phyloP scores from a whole-genome alignment of 352 stramenopile species.

The Phytophthora constricta region DNA sequence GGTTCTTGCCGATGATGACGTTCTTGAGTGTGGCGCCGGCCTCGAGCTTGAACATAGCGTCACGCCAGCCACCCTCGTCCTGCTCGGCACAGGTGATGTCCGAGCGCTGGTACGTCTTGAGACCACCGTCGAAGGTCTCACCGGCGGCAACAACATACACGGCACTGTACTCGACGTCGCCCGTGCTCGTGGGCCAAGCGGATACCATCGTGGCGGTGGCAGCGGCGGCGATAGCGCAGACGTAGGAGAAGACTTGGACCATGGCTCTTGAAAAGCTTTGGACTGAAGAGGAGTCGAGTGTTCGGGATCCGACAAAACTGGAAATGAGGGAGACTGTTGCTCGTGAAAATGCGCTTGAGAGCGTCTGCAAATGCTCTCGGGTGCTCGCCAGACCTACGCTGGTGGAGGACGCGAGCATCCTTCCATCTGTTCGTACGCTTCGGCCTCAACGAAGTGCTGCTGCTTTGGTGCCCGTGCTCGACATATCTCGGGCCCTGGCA shows the following conservation, averaged over 20 bases:
- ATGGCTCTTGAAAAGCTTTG: slow-evolving; percentile 12
- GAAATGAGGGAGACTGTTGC: slow-evolving; percentile 21
- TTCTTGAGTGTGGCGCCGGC: no score
- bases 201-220: slow-evolving; percentile 11
- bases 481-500: slow-evolving; percentile 15
- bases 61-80: no score
- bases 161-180: slow-evolving; percentile 34
- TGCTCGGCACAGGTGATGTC: no score
- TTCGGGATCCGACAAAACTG: slow-evolving; percentile 18
- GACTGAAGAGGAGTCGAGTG: slow-evolving; percentile 3
- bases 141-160: slow-evolving; percentile 41
- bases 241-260: slow-evolving; percentile 30
- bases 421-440: slow-evolving; percentile 24
- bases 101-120: slow-evolving; percentile 55
- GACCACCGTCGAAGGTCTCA: slow-evolving; percentile 36
- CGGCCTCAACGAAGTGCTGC: slow-evolving; percentile 9
- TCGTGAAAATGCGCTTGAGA: no score
- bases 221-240: slow-evolving; percentile 16
- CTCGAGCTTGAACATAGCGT: no score
- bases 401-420: slow-evolving; percentile 13
- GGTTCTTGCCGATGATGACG: no score
- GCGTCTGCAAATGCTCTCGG: no score
- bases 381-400: neutral
- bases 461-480: slow-evolving; percentile 22
- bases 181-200: no score